Evolutionary conservation across 2,329 filamentous ascomycete genomes (phyloP), one percentile per base, ranked within the genome.

Genomic region (Metarhizium anisopliae): DNA sequence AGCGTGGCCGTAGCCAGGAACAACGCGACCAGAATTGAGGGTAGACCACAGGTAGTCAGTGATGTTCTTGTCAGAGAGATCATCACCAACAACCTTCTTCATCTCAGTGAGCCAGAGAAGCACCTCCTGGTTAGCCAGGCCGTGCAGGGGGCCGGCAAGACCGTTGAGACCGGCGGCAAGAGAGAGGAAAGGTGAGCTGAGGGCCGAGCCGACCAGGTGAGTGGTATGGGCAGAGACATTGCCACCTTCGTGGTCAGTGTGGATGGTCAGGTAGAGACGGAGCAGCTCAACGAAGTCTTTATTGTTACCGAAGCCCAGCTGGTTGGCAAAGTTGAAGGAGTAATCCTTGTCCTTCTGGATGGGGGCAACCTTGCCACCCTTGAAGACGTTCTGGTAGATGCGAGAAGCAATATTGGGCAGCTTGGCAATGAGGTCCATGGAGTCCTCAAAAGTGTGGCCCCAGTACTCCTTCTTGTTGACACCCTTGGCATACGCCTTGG

Each of bases 341-440:
- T 96, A 99, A 74, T 99, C 94, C 89, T 97, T 94, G 81, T 97
- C 93, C 84, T 96, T 95, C 83, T 97, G 87, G 74, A 96, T 84
- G 55, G 91, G 74, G 59, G 90, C 89, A 65, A 99, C 93, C 87
- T 97, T 97, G 79, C 94, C 94, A 71, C 95, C 94, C 86, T 97
- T 96, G 90, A 95, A 99, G 74, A 97, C 87, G 76, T 99, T 99
- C 82, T 95, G 94, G 87, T 99, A 99, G 84, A 99, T 99, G 80
- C 91, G 90, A 62, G 94, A 82, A 62, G 94, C 94, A 69, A 99
- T 96, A 74, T 90, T 96, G 73, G 94, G 94, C 67, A 99, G 89
- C 87, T 97, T 97, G 72, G 94, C 94, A 74, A 99, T 99, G 74
- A 99, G 82, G 79, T 99, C 93, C 93, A 99, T 97, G 60, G 92